phyloP scores from a whole-genome alignment of 768 basidiomycete species.

The Inosperma sp. region DNA sequence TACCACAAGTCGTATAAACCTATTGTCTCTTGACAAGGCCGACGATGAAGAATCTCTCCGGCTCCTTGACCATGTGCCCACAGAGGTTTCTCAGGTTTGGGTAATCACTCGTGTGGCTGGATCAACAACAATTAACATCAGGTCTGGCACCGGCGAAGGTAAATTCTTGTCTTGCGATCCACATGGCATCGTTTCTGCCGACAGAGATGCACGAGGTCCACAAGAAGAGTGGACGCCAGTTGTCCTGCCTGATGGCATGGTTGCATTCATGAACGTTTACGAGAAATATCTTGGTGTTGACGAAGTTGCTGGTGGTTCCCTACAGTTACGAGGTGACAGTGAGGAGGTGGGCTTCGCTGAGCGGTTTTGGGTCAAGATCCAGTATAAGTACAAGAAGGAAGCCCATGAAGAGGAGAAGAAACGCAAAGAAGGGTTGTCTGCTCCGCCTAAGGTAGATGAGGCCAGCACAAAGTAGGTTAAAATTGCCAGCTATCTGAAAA shows the following conservation, averaged over 20 bases:
- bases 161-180: constrained; percentile 89
- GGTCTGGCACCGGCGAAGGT: constrained; percentile 82
- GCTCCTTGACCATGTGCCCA: constrained; percentile 64
- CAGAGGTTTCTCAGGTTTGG: constrained; percentile 88
- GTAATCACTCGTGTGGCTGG: constrained; percentile 84
- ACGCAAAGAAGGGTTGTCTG: constrained; percentile 54
- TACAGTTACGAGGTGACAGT: constrained; percentile 78
- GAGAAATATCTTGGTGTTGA: constrained; percentile 85
- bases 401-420: constrained; percentile 75
- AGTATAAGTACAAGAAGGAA: constrained; percentile 84
- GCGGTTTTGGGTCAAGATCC: constrained; percentile 85
- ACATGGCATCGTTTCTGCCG: constrained; percentile 77
- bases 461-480: constrained; percentile 62
- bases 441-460: constrained; percentile 61
- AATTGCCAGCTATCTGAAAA: neutral
- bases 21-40: constrained; percentile 54
- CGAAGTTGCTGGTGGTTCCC: constrained; percentile 76
- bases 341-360: constrained; percentile 83
- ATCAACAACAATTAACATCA: constrained; percentile 76
- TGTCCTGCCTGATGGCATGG: constrained; percentile 77
- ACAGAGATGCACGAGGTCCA: constrained; percentile 84
- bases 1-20: constrained; percentile 66
- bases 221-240: constrained; percentile 94
- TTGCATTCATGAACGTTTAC: constrained; percentile 83
- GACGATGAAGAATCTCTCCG: constrained; percentile 40